A percentile compares a stretch with the other conserved stretches of the same genome.
These are phyloP conservation scores for Aleurites moluccanus DNA, from an alignment of 441 rosid species.

Conservation along the genomic window DNA sequence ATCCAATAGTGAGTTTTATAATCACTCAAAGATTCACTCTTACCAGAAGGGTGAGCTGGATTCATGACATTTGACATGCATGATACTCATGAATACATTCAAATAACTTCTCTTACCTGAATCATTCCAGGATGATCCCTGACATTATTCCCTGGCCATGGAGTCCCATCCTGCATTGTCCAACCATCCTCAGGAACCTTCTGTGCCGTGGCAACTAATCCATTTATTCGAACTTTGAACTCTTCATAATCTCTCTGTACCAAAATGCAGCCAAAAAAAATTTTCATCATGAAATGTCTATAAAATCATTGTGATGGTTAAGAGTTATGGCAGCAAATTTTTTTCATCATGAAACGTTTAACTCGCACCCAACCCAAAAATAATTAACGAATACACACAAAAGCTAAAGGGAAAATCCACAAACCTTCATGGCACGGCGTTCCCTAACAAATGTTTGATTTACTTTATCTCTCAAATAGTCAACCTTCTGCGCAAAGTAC, in stretches of 20 bases:
- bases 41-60: background rate
- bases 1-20: background rate
- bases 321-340: background rate
- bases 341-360: no score
- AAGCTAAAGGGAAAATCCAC: slow-evolving; percentile 12
- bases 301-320: background rate
- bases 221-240: slow-evolving; percentile 80
- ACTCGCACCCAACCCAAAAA: background rate
- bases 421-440: slow-evolving; percentile 91
- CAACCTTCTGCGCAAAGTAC: slow-evolving; percentile 84
- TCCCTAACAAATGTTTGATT: slow-evolving; percentile 77
- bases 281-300: background rate
- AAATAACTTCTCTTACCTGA: slow-evolving; percentile 54
- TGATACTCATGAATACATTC: background rate
- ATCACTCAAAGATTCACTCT: background rate
- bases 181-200: slow-evolving; percentile 99
- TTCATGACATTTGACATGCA: background rate
- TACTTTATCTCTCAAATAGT: slow-evolving; percentile 80
- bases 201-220: slow-evolving; percentile 81
- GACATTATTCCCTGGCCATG: slow-evolving; percentile 94
- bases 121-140: slow-evolving; percentile 99
- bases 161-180: slow-evolving; percentile 99
- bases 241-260: slow-evolving; percentile 95
- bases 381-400: background rate
- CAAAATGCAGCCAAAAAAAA: slow-evolving; percentile 11